Percentiles rank a stretch among this genome's conserved stretches.
Evolutionary conservation across 495 filamentous ascomycete species (phyloP).

Genomic region (Antarctomyces pellizariae): DNA sequence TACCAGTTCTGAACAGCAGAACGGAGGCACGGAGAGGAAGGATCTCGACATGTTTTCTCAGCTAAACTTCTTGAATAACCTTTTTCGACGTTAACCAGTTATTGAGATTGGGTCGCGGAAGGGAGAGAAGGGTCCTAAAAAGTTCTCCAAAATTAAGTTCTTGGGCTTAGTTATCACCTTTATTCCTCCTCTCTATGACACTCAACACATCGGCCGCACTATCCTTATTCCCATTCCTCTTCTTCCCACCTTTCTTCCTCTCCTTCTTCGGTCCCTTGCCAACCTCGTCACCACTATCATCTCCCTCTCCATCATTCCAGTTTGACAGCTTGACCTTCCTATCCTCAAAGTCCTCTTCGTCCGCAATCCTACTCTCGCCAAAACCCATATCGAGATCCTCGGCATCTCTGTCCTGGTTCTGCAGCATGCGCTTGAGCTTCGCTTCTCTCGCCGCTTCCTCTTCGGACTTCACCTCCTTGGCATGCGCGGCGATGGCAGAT

Average conservation of each 20-base stretch:
- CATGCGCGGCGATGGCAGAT: constrained; percentile 37
- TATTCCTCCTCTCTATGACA: constrained; percentile 54
- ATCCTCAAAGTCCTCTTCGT: constrained; percentile 52
- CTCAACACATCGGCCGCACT: constrained; percentile 58
- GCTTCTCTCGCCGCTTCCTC: constrained; percentile 30
- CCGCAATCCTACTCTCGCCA: constrained; percentile 59
- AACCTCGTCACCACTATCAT: constrained; percentile 25
- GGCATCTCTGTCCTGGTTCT: constrained; percentile 56
- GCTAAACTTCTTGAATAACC: no score
- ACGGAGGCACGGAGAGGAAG: no score
- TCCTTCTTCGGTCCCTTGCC: constrained; percentile 29
- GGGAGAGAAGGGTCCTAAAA: no score
- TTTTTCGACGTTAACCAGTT: no score
- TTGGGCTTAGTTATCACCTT: no score
- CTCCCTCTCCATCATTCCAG: constrained; percentile 32
- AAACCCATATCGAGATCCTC: constrained; percentile 92
- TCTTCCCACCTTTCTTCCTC: constrained; percentile 64
- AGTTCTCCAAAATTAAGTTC: no score
- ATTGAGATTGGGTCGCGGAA: no score
- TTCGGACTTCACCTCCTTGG: constrained; percentile 14
- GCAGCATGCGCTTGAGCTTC: constrained; percentile 50
- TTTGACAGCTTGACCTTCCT: constrained; percentile 39
- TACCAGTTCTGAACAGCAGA: no score
- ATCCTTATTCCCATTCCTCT: constrained; percentile 67
- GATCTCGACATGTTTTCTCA: no score